phyloP scores from a whole-genome alignment of 208 protist genomes.

The Trypanosoma cruzi region DNA sequence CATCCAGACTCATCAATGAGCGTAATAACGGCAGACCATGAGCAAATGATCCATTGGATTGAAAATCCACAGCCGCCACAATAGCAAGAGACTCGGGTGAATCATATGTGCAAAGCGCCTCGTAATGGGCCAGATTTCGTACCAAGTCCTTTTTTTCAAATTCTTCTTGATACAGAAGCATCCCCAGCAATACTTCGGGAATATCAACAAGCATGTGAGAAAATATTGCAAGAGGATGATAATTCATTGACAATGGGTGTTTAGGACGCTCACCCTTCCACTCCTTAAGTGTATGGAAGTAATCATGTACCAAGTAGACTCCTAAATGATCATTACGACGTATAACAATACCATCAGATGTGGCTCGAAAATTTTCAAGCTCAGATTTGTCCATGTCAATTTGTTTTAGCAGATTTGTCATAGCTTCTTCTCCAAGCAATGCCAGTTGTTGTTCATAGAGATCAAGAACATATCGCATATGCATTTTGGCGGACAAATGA shows the following conservation, averaged over 20 bases:
- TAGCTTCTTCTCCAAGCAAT: constrained; percentile 46
- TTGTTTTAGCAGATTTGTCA: constrained; percentile 49
- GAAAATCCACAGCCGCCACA: constrained; percentile 70
- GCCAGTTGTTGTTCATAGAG: constrained; percentile 51
- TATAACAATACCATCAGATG: constrained; percentile 59
- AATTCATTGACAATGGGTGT: constrained; percentile 89
- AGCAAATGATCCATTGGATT: constrained; percentile 56
- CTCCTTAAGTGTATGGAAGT: constrained; percentile 77
- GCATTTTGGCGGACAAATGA: constrained; percentile 83
- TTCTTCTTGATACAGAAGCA: constrained; percentile 77
- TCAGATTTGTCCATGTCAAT: constrained; percentile 72
- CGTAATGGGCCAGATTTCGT: constrained; percentile 81
- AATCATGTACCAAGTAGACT: constrained; percentile 89
- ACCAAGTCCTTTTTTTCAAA: constrained; percentile 81
- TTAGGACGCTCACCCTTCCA: constrained; percentile 66
- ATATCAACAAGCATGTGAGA: constrained; percentile 87
- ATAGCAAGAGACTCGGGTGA: constrained; percentile 80
- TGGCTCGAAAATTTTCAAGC: constrained; percentile 52
- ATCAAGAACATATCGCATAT: constrained; percentile 59
- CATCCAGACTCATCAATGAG: constrained; percentile 74
- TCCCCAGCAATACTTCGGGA: constrained; percentile 86
- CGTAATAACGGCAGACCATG: constrained; percentile 78
- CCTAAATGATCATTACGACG: constrained; percentile 61
- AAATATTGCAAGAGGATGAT: constrained; percentile 90
- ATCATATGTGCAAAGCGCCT: constrained; percentile 84